A percentile compares a stretch with the other conserved stretches of the same genome.
Evolutionary conservation across 768 basidiomycete species (phyloP).

Genomic region (Trichaptum fuscoviolaceum): DNA sequence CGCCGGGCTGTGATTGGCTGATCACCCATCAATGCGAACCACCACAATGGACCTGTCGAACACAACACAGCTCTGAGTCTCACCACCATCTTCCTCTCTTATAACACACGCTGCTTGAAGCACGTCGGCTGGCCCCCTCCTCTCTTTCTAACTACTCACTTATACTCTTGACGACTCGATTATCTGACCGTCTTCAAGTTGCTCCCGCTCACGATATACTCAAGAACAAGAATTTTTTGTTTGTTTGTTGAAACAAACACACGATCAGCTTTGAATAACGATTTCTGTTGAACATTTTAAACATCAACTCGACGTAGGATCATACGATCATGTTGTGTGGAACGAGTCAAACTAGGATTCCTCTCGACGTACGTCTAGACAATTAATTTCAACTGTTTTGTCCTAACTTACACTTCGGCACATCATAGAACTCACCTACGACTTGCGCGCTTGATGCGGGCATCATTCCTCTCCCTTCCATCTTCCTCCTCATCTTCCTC

Average conservation of each 20-base stretch:
- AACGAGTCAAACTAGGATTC: not conserved
- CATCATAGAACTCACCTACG: conserved; percentile 25
- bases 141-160: not conserved
- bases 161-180: not conserved
- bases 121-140: not conserved
- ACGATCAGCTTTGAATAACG: not conserved
- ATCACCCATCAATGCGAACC: not conserved
- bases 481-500: conserved; percentile 15
- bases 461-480: conserved; percentile 25
- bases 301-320: not conserved
- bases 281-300: not conserved
- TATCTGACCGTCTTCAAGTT: not conserved
- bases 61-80: not conserved
- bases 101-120: not conserved
- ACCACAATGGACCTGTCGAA: not conserved
- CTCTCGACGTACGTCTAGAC: not conserved
- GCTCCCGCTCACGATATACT: not conserved
- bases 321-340: not conserved
- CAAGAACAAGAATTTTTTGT: not conserved
- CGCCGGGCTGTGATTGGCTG: not conserved
- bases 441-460: conserved; percentile 26
- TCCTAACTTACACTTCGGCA: not conserved
- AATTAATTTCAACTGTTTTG: not conserved
- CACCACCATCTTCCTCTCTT: not conserved
- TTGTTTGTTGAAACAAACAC: not conserved